A percentile compares a stretch with the other conserved stretches of the same genome.
Conservation (phyloP, 1,284 basidiomycete genomes). For the Boletus mariae region DNA sequence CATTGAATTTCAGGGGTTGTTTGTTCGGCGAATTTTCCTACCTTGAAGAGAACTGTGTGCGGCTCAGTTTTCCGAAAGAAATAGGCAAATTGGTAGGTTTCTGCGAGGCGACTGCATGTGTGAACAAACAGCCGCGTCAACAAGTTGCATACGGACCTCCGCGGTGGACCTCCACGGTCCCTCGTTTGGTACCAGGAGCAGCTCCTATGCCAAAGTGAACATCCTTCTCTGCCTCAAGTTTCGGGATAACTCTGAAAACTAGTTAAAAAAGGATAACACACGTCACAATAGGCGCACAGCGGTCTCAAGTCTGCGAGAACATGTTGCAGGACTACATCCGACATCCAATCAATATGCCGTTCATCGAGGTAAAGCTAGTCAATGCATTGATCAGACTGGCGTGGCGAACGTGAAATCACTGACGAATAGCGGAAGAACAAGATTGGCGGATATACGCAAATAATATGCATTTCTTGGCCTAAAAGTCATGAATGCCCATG, state of each 20-base stretch:
- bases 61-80: slow-evolving; percentile 74
- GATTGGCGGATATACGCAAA: slow-evolving; percentile 60
- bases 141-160: slow-evolving; percentile 48
- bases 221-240: slow-evolving; percentile 58
- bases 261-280: not conserved
- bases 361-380: slow-evolving; percentile 71
- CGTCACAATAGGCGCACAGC: slow-evolving; percentile 40
- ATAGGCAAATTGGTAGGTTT: slow-evolving; percentile 77
- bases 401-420: not conserved
- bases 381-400: slow-evolving; percentile 5
- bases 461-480: slow-evolving; percentile 64
- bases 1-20: slow-evolving; percentile 13
- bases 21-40: slow-evolving; percentile 18
- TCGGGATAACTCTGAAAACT: slow-evolving; percentile 54
- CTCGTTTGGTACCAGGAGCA: slow-evolving; percentile 49
- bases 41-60: slow-evolving; percentile 73
- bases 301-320: slow-evolving; percentile 70
- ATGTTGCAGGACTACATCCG: slow-evolving; percentile 63
- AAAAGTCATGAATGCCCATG: slow-evolving; percentile 40
- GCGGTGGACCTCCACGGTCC: slow-evolving; percentile 66
- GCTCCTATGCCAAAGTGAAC: slow-evolving; percentile 39
- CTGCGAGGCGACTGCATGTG: slow-evolving; percentile 34
- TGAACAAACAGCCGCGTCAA: not conserved
- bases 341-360: slow-evolving; percentile 78
- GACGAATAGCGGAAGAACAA: slow-evolving; percentile 70